Evolutionary conservation across 805 yeast species (phyloP).

Genomic region (Phaffomyces opuntiae): DNA sequence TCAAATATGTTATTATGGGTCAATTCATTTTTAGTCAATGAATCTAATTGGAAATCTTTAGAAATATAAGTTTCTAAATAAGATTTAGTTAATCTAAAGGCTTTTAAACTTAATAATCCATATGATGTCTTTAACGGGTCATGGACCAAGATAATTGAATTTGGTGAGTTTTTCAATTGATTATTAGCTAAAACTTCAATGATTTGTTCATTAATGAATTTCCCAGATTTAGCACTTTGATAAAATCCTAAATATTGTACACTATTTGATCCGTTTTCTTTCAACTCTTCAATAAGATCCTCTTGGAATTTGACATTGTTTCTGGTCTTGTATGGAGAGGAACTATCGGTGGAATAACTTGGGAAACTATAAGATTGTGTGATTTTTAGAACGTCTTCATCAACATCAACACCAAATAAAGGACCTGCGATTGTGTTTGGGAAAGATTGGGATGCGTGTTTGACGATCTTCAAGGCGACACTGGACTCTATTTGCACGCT

Average conservation of each 20-base stretch:
- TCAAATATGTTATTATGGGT: conserved; percentile 61
- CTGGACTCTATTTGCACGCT: conserved; percentile 21
- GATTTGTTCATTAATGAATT: conserved; percentile 56
- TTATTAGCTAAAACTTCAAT: conserved; percentile 63
- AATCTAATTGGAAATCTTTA: conserved; percentile 60
- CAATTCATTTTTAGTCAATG: conserved; percentile 51
- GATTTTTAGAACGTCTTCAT: conserved; percentile 35
- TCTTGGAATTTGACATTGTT: conserved; percentile 62
- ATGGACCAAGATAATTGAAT: conserved; percentile 51
- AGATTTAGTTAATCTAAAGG: conserved; percentile 56
- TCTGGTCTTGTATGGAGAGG: conserved; percentile 49
- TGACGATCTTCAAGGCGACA: conserved; percentile 51
- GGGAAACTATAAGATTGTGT: conserved; percentile 70
- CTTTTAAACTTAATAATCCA: conserved; percentile 58
- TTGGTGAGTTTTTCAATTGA: conserved; percentile 48
- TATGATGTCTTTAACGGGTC: conserved; percentile 64
- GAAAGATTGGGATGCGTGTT: conserved; percentile 57
- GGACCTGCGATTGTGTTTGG: conserved; percentile 65
- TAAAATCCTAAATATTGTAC: conserved; percentile 78
- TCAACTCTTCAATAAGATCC: conserved; percentile 56
- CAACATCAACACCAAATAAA: conserved; percentile 65
- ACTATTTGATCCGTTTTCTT: conserved; percentile 51
- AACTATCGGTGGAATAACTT: conserved; percentile 44
- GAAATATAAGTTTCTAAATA: conserved; percentile 45
- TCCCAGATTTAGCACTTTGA: conserved; percentile 62